Base-by-base conservation (phyloP, 352 stramenopile species). In the Blastocystis hominis region DNA sequence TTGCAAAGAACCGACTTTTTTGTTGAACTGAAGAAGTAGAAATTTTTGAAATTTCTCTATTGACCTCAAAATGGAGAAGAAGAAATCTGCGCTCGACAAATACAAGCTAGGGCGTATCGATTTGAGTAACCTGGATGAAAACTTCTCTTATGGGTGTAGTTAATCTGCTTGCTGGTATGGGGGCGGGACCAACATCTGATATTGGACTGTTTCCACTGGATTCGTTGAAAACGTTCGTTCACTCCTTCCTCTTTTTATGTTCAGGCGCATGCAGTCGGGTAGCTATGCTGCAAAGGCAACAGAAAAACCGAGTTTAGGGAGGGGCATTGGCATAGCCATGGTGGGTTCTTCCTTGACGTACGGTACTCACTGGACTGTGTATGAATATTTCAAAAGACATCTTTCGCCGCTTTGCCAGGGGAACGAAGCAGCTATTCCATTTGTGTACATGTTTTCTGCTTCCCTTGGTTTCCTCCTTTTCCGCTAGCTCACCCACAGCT, bases 271-370 rank as follows among this genome's bases (percentile, higher is more conserved):
- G 3, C 76, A 86, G 46, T 50, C 76, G 77, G 68, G 76, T 20
- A 76, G 55, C n/a, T 50, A 54, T 5, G 47, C 76, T 70, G 76
- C 61, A 54, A 76, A 72, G 40, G 30, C 77, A 5, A 40, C 76
- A n/a, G 55, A 76, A 42, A 86, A 72, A 36, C 77, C 76, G 5
- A 72, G 77, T 36, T 44, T 86, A 24, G 78, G 78, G 20, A n/a
- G 54, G 30, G 76, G 76, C 34, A 77, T 86, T 46, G 59, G 59
- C 15, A 59, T 86, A 62, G 76, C 76, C 20, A 86, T 86, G 76
- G 40, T 86, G 15, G 76, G 76, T 54, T 86, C 76, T 76, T 72
- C 76, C 50, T 46, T 86, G n/a, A 86, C 76, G 36, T 86, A 76
- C 53, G 59, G 59, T 13, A 70, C 76, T 13, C 76, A 86, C 63